A percentile compares a stretch with the other conserved stretches of the same genome.
Evolutionary conservation across 495 filamentous ascomycete species (phyloP).

Genomic region (Lepraria neglecta): DNA sequence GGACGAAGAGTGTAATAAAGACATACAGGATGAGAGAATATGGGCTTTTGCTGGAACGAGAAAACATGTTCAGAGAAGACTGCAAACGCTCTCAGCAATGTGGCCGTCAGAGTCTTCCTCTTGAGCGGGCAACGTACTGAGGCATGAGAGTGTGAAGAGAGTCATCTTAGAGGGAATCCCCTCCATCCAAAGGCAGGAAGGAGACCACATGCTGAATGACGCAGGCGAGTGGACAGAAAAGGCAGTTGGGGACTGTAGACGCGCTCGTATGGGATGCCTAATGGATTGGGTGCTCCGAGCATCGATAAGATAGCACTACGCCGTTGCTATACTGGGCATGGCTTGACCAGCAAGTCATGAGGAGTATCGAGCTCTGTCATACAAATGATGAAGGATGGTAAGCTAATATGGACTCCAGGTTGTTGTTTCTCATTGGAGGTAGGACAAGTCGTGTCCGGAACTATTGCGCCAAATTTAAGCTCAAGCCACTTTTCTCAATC

Average conservation of each 20-base stretch:
- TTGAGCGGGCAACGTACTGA: conserved; percentile 4
- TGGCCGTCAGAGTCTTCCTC: neutral
- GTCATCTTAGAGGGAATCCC: neutral
- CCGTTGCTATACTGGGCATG: neutral
- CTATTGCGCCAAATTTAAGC: neutral
- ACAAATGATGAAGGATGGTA: neutral
- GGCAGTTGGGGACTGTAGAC: conserved; percentile 8
- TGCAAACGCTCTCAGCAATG: conserved; percentile 15
- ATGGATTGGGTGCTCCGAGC: neutral
- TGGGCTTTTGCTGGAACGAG: conserved; percentile 12
- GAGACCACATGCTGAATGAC: conserved; percentile 13
- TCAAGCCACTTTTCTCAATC: neutral
- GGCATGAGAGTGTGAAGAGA: neutral
- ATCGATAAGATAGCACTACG: neutral
- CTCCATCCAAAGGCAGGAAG: neutral
- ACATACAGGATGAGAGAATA: conserved; percentile 20
- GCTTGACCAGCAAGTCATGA: neutral
- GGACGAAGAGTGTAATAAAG: conserved; percentile 12
- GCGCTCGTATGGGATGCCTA: conserved; percentile 4
- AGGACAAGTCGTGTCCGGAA: neutral
- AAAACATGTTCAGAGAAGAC: conserved; percentile 14
- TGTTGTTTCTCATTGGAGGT: neutral
- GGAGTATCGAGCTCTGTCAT: neutral
- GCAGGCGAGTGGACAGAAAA: conserved; percentile 7
- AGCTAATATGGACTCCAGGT: neutral